phyloP scores from a whole-genome alignment of 2,329 filamentous ascomycete genomes.

The Cryphonectria japonica region DNA sequence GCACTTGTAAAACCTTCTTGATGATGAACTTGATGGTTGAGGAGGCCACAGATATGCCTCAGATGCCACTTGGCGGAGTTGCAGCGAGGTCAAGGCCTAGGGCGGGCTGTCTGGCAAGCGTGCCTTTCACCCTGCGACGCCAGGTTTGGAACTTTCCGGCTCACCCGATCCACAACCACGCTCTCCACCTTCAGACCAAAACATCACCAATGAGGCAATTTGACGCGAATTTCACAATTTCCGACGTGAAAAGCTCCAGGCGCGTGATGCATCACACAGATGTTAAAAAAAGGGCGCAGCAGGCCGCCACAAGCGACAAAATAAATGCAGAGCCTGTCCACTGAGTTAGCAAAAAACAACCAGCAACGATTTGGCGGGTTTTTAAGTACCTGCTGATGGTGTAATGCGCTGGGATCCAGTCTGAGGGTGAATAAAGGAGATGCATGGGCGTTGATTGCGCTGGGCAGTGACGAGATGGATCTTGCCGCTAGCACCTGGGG shows the following conservation, averaged over 20 bases:
- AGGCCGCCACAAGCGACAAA: neutral
- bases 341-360: conserved; percentile 15
- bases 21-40: neutral
- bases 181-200: conserved; percentile 8
- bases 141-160: conserved; percentile 12
- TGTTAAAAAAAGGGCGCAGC: neutral
- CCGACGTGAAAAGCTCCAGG: conserved; percentile 9
- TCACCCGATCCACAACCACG: conserved; percentile 26
- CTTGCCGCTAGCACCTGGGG: conserved; percentile 12
- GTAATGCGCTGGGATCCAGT: neutral
- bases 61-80: conserved; percentile 19
- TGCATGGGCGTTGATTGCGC: conserved; percentile 10
- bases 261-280: conserved; percentile 14
- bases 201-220: conserved; percentile 20
- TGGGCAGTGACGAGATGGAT: conserved; percentile 13
- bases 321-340: neutral
- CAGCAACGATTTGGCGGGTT: neutral
- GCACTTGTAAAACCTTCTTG: conserved; percentile 20
- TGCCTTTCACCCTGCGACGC: conserved; percentile 25
- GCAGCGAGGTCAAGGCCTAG: conserved; percentile 18
- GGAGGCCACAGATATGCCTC: conserved; percentile 1
- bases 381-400: conserved; percentile 5
- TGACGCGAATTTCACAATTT: conserved; percentile 6
- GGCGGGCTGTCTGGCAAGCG: conserved; percentile 23
- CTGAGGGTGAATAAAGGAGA: conserved; percentile 2